Evolutionary conservation across 768 basidiomycete species (phyloP).

Genomic region (Boletellus ananas): DNA sequence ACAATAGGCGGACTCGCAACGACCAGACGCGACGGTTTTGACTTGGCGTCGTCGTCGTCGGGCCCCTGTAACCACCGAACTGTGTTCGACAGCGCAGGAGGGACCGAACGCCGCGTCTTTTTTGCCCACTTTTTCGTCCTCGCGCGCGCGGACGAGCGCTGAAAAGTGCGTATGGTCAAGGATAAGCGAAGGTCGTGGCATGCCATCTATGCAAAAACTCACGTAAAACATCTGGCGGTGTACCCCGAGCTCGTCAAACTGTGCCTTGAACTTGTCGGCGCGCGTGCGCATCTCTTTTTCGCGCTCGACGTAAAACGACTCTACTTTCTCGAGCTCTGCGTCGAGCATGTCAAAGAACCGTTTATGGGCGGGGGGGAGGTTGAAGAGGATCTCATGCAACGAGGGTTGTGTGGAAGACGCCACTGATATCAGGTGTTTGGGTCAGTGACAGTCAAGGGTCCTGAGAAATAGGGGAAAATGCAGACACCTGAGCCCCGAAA

Average conservation of each 20-base stretch:
- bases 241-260: constrained; percentile 69
- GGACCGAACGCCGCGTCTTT: constrained; percentile 1
- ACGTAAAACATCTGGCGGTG: constrained; percentile 62
- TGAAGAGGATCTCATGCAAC: constrained; percentile 47
- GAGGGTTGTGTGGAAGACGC: constrained; percentile 28
- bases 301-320: constrained; percentile 70
- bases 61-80: not conserved
- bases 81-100: constrained; percentile 3
- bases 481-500: constrained; percentile 1
- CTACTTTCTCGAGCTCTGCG: constrained; percentile 77
- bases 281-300: constrained; percentile 58
- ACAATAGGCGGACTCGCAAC: not conserved
- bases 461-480: not conserved
- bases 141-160: constrained; percentile 9
- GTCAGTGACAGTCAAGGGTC: no score
- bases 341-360: constrained; percentile 77
- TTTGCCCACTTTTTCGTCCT: constrained; percentile 10
- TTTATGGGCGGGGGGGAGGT: constrained; percentile 56
- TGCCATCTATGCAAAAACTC: constrained; percentile 9
- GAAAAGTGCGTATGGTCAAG: not conserved
- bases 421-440: not conserved
- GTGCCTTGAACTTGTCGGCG: constrained; percentile 51
- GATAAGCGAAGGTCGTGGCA: no score
- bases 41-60: not conserved
- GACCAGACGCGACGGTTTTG: not conserved